phyloP scores from a whole-genome alignment of 2,329 filamentous ascomycete genomes.

The Lomentospora prolificans region DNA sequence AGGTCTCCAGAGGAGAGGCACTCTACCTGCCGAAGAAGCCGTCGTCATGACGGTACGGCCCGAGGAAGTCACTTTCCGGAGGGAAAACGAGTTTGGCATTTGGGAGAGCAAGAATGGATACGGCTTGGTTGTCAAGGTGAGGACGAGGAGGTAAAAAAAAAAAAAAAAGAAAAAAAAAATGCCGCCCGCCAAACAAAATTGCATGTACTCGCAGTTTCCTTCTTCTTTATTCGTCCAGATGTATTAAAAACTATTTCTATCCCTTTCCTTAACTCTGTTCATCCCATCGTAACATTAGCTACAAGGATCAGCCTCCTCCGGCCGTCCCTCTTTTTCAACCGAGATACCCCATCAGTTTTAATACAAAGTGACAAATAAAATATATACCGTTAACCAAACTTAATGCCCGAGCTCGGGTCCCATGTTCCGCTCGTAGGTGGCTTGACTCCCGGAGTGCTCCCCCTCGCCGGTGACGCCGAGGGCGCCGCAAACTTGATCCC shows the following conservation, averaged over 20 bases:
- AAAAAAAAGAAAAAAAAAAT: neutral
- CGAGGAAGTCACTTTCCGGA: slow-evolving; percentile 40
- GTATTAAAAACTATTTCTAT: no score
- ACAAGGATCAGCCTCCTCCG: no score
- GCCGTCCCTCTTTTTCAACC: no score
- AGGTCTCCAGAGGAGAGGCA: neutral
- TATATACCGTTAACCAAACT: slow-evolving; percentile 7
- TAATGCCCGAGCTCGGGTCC: slow-evolving; percentile 7
- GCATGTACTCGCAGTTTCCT: no score
- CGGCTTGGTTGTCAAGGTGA: slow-evolving; percentile 35
- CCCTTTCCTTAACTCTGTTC: no score
- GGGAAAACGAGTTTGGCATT: slow-evolving; percentile 40
- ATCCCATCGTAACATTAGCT: no score
- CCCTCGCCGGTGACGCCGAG: neutral
- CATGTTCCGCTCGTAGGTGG: slow-evolving; percentile 1
- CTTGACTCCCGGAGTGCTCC: neutral
- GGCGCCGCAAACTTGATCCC: slow-evolving; percentile 63
- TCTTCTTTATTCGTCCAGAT: no score
- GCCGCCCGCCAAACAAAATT: neutral
- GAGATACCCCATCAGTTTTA: no score
- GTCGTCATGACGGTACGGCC: slow-evolving; percentile 31
- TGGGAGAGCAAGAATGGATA: slow-evolving; percentile 41
- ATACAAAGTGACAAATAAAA: no score
- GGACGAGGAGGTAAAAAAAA: slow-evolving; percentile 1
- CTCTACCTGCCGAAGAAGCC: slow-evolving; percentile 11